Evolutionary conservation across 345 rosid genomes (phyloP).

Genomic region (Excoecaria cochinchinensis): DNA sequence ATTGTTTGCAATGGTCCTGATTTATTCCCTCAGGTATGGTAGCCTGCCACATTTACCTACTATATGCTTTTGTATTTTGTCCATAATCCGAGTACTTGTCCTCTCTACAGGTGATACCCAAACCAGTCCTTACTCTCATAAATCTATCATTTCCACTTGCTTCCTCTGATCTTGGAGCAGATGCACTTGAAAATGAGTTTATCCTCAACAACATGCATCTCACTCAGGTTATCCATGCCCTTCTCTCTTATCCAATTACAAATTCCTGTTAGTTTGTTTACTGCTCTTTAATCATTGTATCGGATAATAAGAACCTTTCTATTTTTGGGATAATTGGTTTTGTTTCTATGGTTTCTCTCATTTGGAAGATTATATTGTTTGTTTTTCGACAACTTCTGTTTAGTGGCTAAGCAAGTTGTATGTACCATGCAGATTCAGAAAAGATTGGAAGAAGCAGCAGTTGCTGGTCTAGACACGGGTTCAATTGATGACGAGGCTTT

Average conservation of each 20-base stretch:
- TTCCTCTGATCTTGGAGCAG: constrained; percentile 91
- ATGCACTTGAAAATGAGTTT: constrained; percentile 87
- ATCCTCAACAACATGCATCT: constrained; percentile 61
- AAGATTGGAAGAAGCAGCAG: constrained; percentile 54
- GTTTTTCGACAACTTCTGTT: neutral
- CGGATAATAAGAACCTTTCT: neutral
- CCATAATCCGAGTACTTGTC: constrained; percentile 15
- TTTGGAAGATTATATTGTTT: neutral
- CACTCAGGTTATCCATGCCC: constrained; percentile 50
- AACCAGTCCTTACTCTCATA: constrained; percentile 72
- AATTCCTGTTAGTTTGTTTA: neutral
- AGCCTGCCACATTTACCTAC: neutral
- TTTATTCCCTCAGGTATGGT: constrained; percentile 70
- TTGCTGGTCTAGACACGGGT: constrained; percentile 50
- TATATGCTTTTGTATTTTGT: constrained; percentile 5
- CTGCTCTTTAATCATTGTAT: neutral
- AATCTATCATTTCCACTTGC: constrained; percentile 75
- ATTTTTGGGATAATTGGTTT: neutral
- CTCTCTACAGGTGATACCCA: constrained; percentile 72
- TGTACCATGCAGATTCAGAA: constrained; percentile 57
- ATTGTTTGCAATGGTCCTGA: constrained; percentile 70
- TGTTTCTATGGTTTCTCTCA: constrained; percentile 1
- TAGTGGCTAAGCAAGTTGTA: constrained; percentile 1
- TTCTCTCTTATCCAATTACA: neutral
- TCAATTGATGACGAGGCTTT: constrained; percentile 83